These are phyloP conservation scores for Wickerhamomyces sp. DNA, from an alignment of 1,139 yeast species.

Conservation along the genomic window DNA sequence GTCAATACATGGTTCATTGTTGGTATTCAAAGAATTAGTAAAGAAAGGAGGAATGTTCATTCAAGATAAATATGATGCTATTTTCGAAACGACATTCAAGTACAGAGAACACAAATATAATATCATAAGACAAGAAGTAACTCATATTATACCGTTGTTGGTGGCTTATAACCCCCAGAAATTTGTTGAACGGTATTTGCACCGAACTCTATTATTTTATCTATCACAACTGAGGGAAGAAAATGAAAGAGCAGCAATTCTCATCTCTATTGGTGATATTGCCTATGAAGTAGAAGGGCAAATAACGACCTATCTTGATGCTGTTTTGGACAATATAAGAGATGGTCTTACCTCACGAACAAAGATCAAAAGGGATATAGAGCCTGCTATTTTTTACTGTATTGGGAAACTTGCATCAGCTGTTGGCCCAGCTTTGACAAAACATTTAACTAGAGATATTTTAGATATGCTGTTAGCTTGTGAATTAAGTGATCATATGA, in stretches of 20 bases:
- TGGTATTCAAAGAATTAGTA: slow-evolving; percentile 81
- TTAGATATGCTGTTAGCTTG: slow-evolving; percentile 78
- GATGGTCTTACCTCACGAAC: slow-evolving; percentile 72
- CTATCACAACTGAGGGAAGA: slow-evolving; percentile 74
- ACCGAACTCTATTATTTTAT: slow-evolving; percentile 73
- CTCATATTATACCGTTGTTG: slow-evolving; percentile 74
- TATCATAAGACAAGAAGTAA: slow-evolving; percentile 76
- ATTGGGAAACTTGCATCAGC: slow-evolving; percentile 83
- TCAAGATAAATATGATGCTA: slow-evolving; percentile 67
- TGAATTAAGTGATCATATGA: slow-evolving; percentile 76
- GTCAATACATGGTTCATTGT: slow-evolving; percentile 76
- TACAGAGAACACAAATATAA: slow-evolving; percentile 76
- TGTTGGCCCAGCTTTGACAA: slow-evolving; percentile 92
- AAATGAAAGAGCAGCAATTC: slow-evolving; percentile 73
- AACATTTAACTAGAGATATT: slow-evolving; percentile 78
- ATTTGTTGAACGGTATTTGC: slow-evolving; percentile 79
- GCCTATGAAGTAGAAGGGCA: slow-evolving; percentile 82
- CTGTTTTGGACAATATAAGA: slow-evolving; percentile 75
- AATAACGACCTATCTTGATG: slow-evolving; percentile 85
- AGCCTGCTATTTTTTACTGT: slow-evolving; percentile 86
- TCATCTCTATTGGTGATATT: slow-evolving; percentile 81
- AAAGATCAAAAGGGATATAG: slow-evolving; percentile 52
- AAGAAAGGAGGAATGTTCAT: slow-evolving; percentile 61
- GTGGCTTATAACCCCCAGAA: slow-evolving; percentile 75
- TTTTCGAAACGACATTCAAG: slow-evolving; percentile 69